These are phyloP conservation scores for Elsinoe batatas DNA, from an alignment of 2,329 filamentous ascomycete genomes.

Conservation along the genomic window DNA sequence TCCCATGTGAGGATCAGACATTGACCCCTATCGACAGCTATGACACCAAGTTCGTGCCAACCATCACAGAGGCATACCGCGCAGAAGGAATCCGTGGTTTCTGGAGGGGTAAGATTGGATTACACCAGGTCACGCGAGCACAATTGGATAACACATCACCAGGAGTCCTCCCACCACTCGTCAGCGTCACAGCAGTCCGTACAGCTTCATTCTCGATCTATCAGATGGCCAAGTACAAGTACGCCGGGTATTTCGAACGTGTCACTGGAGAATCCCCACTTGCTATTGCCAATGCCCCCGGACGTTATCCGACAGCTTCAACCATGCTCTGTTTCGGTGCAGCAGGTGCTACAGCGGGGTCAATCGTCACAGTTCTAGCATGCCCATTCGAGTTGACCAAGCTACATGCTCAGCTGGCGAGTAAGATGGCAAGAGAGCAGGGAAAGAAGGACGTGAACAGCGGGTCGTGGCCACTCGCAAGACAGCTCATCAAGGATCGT, in stretches of 20 bases:
- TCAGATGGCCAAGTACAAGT: conserved; percentile 62
- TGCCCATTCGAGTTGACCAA: conserved; percentile 90
- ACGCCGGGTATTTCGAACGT: conserved; percentile 59
- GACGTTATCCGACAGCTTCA: conserved; percentile 61
- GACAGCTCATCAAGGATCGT: conserved; percentile 65
- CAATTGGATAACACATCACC: not conserved
- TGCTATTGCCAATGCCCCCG: conserved; percentile 58
- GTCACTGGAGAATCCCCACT: conserved; percentile 60
- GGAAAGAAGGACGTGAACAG: conserved; percentile 18
- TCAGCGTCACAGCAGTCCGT: conserved; percentile 65
- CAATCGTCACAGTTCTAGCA: conserved; percentile 67
- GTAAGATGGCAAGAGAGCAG: conserved; percentile 52
- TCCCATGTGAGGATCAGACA: not conserved
- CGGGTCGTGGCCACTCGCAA: conserved; percentile 47
- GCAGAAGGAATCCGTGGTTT: conserved; percentile 42
- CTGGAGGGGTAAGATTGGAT: conserved; percentile 41
- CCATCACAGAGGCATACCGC: conserved; percentile 64
- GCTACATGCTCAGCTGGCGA: conserved; percentile 74
- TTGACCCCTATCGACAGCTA: conserved; percentile 39
- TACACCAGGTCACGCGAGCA: not conserved
- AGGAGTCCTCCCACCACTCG: conserved; percentile 73
- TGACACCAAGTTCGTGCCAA: conserved; percentile 47
- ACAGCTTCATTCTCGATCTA: conserved; percentile 75
- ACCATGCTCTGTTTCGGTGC: conserved; percentile 68
- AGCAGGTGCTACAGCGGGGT: conserved; percentile 69